These are phyloP conservation scores for Brassica incana DNA, from an alignment of 345 rosid genomes.

Conservation along the genomic window DNA sequence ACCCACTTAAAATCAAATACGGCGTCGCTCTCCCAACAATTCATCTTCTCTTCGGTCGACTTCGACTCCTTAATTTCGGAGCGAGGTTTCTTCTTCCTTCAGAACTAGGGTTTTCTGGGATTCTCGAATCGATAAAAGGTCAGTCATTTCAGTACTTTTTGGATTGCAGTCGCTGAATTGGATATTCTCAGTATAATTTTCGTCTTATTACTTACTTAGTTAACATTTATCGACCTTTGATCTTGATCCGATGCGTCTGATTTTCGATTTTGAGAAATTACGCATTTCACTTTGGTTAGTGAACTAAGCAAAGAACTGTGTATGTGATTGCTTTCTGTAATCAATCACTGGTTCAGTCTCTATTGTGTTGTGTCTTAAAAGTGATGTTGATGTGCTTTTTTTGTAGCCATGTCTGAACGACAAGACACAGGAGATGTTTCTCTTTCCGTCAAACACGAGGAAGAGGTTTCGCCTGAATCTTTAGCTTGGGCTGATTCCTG, in stretches of 20 bases:
- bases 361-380: neutral
- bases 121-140: neutral
- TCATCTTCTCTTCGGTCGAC: neutral
- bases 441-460: constrained; percentile 21
- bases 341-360: neutral
- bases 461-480: constrained; percentile 52
- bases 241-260: neutral
- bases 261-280: neutral
- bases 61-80: neutral
- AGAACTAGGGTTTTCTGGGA: neutral
- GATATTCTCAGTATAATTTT: neutral
- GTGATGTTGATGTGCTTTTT: neutral
- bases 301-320: neutral
- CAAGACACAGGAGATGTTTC: constrained; percentile 19
- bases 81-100: neutral
- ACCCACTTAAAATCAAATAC: neutral
- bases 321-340: neutral
- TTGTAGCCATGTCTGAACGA: constrained; percentile 30
- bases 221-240: neutral
- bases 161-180: neutral
- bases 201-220: neutral
- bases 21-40: neutral
- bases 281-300: neutral
- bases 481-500: constrained; percentile 79
- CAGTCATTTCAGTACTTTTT: neutral